Conservation (phyloP, 257 asterid species). For the Ilex aquifolium region DNA sequence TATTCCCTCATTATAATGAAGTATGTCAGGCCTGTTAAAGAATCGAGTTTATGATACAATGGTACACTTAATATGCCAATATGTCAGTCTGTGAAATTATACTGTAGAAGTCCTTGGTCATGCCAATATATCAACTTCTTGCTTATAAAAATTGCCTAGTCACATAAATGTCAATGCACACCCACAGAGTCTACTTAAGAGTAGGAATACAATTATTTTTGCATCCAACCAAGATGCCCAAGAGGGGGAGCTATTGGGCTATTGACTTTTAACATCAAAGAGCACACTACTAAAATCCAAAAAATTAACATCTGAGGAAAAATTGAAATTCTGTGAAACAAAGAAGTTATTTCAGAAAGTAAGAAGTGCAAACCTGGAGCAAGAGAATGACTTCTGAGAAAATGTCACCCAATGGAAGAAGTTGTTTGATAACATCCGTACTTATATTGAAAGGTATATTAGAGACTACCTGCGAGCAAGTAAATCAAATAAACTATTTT, state of each 20-base stretch:
- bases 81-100: too few species aligned
- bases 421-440: conserved; percentile 79
- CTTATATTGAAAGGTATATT: conserved; percentile 95
- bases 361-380: conserved; percentile 56
- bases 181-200: too few species aligned
- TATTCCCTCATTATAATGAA: conserved; percentile 6
- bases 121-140: too few species aligned
- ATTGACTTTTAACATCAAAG: not conserved
- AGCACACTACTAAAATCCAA: not conserved
- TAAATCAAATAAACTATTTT: not conserved
- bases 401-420: conserved; percentile 98
- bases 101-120: too few species aligned
- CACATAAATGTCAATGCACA: too few species aligned
- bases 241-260: not conserved
- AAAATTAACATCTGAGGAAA: not conserved
- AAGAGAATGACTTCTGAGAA: conserved; percentile 81
- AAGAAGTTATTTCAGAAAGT: not conserved
- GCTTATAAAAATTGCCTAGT: too few species aligned
- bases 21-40: not conserved
- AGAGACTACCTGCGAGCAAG: conserved; percentile 69
- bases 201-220: too few species aligned
- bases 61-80: too few species aligned
- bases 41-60: not conserved
- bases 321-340: not conserved
- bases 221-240: not conserved